Conservation (phyloP, 1,139 yeast species). For the Blastobotrys indianensis region DNA sequence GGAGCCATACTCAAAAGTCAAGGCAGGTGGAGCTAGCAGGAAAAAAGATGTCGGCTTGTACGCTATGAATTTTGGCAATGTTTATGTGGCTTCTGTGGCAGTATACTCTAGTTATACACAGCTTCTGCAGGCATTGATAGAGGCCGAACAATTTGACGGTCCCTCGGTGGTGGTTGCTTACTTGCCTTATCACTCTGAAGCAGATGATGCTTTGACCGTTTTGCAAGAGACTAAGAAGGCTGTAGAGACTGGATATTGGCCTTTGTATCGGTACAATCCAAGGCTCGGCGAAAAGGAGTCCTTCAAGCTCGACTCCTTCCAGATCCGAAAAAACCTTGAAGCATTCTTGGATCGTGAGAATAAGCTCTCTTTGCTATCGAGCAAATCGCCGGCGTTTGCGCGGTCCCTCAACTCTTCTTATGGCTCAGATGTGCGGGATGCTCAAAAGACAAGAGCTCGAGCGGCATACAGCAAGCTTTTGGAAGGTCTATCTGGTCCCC, state of each 20-base stretch:
- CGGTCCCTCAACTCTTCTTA: constrained; percentile 61
- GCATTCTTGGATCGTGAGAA: constrained; percentile 86
- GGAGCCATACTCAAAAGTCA: constrained; percentile 60
- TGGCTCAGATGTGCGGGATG: constrained; percentile 54
- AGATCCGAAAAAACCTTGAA: constrained; percentile 67
- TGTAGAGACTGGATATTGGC: constrained; percentile 94
- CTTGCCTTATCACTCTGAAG: constrained; percentile 66
- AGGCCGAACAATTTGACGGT: constrained; percentile 82
- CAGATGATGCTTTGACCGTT: constrained; percentile 64
- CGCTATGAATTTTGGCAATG: constrained; percentile 89
- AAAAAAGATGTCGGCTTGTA: constrained; percentile 92
- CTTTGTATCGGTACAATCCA: constrained; percentile 84
- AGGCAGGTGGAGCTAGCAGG: constrained; percentile 39
- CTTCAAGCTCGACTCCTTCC: constrained; percentile 80
- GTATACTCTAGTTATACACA: constrained; percentile 92
- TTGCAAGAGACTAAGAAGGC: constrained; percentile 84
- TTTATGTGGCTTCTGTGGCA: constrained; percentile 93
- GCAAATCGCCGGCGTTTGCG: constrained; percentile 68
- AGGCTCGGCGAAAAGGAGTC: constrained; percentile 43
- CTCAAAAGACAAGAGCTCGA: constrained; percentile 65
- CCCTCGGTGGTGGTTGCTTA: constrained; percentile 91
- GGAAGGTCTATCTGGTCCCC: constrained; percentile 90
- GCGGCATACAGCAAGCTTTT: constrained; percentile 70
- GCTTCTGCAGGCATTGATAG: constrained; percentile 79
- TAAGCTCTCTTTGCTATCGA: constrained; percentile 68